Base-by-base conservation (phyloP, 108 stramenopile species). In the Cyclotella sp. region DNA sequence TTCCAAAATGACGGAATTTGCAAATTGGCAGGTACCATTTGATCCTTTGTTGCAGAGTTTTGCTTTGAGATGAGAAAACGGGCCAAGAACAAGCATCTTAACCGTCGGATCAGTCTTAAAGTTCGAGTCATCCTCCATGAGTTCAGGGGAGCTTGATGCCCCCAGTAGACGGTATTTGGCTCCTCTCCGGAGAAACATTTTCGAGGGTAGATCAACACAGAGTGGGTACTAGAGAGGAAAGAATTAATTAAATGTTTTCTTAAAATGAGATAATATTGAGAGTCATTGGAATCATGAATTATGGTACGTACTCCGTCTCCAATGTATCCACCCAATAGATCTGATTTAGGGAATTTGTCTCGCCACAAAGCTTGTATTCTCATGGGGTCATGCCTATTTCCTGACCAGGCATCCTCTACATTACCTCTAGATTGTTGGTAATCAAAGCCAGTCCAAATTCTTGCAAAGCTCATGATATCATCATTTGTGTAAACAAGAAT, bases 361-460 rank as follows among this genome's bases (percentile, higher is more conserved):
- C 81, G 79, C 77, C 68, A 77, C 30, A 55, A 63, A 10, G 79
- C 59, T 60, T 81, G 55, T 44, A 90, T 87, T 71, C 70, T 60
- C 88, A 93, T 86, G 14, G 90, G 90, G 73, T 93, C 93, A 24
- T 74, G 78, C 27, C 75, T 54, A 42, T 77, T 77, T 0, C 58
- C 83, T 59, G 57, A 61, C 43, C 58, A 58, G 24, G 58, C 65
- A 13, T 77, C 76, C 68, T 89, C 87, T 12, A 85, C 70, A 66
- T 89, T 89, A 21, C 81, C 81, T 30, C 90, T 70, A 11, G 53
- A 42, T 54, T 66, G 28, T 67, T 79, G 88, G 18, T 67, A 55
- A 39, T 80, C 77, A 59, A 91, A 90, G 3, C 90, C 92, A 40
- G 91, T 92, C 78, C 88, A 88, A 8, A 76, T 82, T 13, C 85